Evolutionary conservation across 2,329 filamentous ascomycete species (phyloP).

Genomic region (Fusarium xylarioides): DNA sequence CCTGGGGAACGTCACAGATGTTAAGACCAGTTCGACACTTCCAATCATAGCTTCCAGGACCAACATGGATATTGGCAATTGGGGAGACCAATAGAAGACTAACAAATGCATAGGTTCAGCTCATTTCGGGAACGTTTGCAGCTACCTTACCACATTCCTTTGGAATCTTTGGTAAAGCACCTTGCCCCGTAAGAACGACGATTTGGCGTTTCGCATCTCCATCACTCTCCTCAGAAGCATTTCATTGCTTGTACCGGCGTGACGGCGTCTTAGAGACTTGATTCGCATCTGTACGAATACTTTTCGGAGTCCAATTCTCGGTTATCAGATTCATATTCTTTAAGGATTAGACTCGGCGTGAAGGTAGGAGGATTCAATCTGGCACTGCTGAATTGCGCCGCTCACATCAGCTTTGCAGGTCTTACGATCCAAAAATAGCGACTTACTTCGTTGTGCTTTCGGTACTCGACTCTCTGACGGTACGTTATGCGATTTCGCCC

Average conservation of each 20-base stretch:
- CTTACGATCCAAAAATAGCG: constrained; percentile 40
- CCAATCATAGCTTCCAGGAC: neutral
- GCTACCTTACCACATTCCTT: constrained; percentile 53
- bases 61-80: neutral
- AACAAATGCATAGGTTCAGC: constrained; percentile 49
- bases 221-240: constrained; percentile 42
- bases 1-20: neutral
- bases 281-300: constrained; percentile 49
- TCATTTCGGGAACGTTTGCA: constrained; percentile 53
- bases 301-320: constrained; percentile 49
- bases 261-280: constrained; percentile 52
- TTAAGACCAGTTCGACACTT: neutral
- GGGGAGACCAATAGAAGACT: constrained; percentile 24
- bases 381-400: neutral
- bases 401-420: constrained; percentile 31
- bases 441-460: constrained; percentile 42
- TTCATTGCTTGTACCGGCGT: constrained; percentile 50
- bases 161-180: constrained; percentile 51
- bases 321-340: constrained; percentile 42
- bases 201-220: constrained; percentile 42
- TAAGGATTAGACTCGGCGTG: constrained; percentile 42
- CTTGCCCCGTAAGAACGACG: constrained; percentile 41
- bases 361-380: constrained; percentile 23
- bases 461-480: constrained; percentile 34
- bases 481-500: constrained; percentile 16